These are phyloP conservation scores for Lachancea quebecensis DNA, from an alignment of 805 yeast species.

Conservation along the genomic window DNA sequence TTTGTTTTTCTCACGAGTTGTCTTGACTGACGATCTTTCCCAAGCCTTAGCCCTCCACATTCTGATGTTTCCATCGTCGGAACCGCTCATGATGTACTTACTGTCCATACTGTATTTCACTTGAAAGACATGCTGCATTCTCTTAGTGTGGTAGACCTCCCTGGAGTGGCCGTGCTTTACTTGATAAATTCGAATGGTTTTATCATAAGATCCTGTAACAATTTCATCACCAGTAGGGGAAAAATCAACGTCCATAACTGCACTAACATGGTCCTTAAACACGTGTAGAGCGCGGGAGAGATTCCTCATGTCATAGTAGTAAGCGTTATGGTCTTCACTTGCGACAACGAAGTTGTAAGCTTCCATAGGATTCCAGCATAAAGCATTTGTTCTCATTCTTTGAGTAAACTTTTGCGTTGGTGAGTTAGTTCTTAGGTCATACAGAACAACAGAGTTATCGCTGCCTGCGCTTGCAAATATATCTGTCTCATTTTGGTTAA, in stretches of 20 bases:
- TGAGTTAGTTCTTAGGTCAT: slow-evolving; percentile 83
- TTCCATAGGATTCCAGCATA: slow-evolving; percentile 97
- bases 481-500: slow-evolving; percentile 85
- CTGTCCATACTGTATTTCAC: slow-evolving; percentile 85
- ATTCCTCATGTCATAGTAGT: slow-evolving; percentile 95
- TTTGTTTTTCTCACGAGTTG: slow-evolving; percentile 71
- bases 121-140: slow-evolving; percentile 93
- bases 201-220: slow-evolving; percentile 92
- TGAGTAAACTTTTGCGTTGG: slow-evolving; percentile 90
- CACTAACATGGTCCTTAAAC: slow-evolving; percentile 91
- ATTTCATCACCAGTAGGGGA: slow-evolving; percentile 96
- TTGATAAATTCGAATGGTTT: slow-evolving; percentile 76
- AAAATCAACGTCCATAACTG: slow-evolving; percentile 90
- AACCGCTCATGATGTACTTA: slow-evolving; percentile 78
- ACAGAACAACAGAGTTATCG: slow-evolving; percentile 83
- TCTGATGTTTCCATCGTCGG: slow-evolving; percentile 94
- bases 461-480: slow-evolving; percentile 84
- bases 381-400: slow-evolving; percentile 71
- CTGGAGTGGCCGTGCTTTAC: slow-evolving; percentile 82
- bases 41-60: slow-evolving; percentile 87
- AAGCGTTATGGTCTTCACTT: slow-evolving; percentile 89
- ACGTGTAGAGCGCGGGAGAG: slow-evolving; percentile 75
- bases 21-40: slow-evolving; percentile 75
- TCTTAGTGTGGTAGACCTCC: slow-evolving; percentile 91
- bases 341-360: slow-evolving; percentile 90